Evolutionary conservation across 345 rosid genomes (phyloP).

Genomic region (Lepidium didymum): DNA sequence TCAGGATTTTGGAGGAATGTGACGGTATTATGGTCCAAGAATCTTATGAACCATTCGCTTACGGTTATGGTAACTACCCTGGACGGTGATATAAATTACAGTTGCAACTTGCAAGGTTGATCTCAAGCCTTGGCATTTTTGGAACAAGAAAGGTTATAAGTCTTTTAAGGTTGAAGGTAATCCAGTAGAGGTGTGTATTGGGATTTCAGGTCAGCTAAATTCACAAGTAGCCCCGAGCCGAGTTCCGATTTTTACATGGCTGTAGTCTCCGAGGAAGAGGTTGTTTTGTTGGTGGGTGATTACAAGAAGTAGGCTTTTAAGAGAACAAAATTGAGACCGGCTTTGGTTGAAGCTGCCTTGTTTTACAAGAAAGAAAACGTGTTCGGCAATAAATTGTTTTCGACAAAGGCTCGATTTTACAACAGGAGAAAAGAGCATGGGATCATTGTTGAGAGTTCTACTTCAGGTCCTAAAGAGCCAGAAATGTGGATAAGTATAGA

Average conservation of each 20-base stretch:
- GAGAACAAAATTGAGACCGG: constrained; percentile 71
- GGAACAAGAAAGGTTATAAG: constrained; percentile 80
- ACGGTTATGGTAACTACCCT: constrained; percentile 47
- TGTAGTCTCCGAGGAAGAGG: constrained; percentile 71
- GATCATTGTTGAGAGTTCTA: constrained; percentile 69
- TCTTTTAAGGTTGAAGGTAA: constrained; percentile 54
- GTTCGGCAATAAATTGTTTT: constrained; percentile 65
- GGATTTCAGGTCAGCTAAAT: constrained; percentile 86
- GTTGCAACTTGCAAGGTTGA: constrained; percentile 63
- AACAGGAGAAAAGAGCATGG: constrained; percentile 64
- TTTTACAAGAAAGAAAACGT: constrained; percentile 82
- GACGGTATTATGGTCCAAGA: constrained; percentile 64
- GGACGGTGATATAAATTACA: constrained; percentile 44
- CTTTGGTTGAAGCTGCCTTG: constrained; percentile 51
- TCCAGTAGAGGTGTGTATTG: constrained; percentile 56
- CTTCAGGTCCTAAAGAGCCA: constrained; percentile 55
- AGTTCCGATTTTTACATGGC: constrained; percentile 70
- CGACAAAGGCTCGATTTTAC: constrained; percentile 65
- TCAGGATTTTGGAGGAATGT: constrained; percentile 56
- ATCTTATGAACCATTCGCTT: constrained; percentile 64
- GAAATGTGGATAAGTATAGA: constrained; percentile 97
- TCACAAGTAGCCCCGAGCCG: constrained; percentile 74
- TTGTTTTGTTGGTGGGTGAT: constrained; percentile 76
- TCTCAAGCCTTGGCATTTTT: constrained; percentile 84
- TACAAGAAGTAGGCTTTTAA: constrained; percentile 80